phyloP scores from a whole-genome alignment of 2,329 filamentous ascomycete genomes.

The Drechslerella coelobrocha region DNA sequence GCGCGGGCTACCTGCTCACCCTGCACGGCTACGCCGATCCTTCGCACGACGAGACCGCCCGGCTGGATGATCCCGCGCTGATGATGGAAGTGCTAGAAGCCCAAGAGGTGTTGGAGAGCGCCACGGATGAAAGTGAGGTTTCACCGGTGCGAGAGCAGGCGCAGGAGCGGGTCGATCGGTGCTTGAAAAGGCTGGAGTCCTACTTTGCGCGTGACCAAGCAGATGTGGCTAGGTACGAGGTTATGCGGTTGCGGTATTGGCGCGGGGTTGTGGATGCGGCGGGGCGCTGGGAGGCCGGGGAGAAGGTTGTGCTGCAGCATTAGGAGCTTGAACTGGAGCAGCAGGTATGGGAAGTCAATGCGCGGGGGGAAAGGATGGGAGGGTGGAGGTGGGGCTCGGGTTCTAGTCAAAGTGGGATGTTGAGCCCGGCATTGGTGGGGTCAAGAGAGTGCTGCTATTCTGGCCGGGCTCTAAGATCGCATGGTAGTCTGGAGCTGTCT shows the following conservation, averaged over 20 bases:
- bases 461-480: no score
- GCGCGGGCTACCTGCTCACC: constrained; percentile 85
- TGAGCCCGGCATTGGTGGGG: no score
- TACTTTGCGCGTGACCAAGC: constrained; percentile 73
- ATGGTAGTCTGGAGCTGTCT: no score
- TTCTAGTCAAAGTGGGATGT: no score
- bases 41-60: constrained; percentile 76
- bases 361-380: no score
- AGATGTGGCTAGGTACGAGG: constrained; percentile 72
- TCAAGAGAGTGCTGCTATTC: no score
- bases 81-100: constrained; percentile 82
- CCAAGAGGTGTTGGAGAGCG: constrained; percentile 76
- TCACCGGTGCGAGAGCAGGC: constrained; percentile 69
- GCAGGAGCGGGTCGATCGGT: constrained; percentile 69
- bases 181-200: constrained; percentile 68
- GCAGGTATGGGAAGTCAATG: no score
- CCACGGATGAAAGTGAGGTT: constrained; percentile 71
- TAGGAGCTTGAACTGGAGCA: constrained; percentile 55
- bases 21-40: constrained; percentile 74
- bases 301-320: constrained; percentile 66
- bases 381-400: no score
- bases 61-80: constrained; percentile 72
- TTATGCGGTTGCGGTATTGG: constrained; percentile 85
- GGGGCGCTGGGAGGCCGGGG: constrained; percentile 79
- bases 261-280: constrained; percentile 82